Evolutionary conservation across 2,329 filamentous ascomycete species (phyloP).

Genomic region (Amylocarpus encephaloides): DNA sequence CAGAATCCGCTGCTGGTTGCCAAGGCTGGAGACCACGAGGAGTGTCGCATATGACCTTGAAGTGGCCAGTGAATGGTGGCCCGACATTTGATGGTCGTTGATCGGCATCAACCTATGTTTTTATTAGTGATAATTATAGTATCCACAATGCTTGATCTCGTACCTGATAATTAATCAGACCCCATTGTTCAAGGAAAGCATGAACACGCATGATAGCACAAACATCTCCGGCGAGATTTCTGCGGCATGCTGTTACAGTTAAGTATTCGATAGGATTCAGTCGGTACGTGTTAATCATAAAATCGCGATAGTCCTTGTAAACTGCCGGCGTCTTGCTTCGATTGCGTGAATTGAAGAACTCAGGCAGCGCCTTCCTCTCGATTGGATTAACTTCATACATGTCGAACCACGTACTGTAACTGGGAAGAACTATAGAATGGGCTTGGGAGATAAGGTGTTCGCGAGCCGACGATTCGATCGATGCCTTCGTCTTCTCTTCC

Average conservation of each 20-base stretch:
- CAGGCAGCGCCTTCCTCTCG: constrained; percentile 89
- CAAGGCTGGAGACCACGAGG: constrained; percentile 90
- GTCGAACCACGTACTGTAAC: constrained; percentile 98
- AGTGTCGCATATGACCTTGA: constrained; percentile 92
- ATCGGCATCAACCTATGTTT: constrained; percentile 79
- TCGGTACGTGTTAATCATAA: constrained; percentile 99
- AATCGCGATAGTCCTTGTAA: constrained; percentile 98
- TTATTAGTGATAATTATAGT: constrained; percentile 24
- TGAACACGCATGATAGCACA: constrained; percentile 99
- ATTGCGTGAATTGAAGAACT: constrained; percentile 98
- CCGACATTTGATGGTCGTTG: constrained; percentile 92
- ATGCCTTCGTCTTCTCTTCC: constrained; percentile 68
- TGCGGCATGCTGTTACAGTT: constrained; percentile 90
- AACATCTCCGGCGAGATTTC: constrained; percentile 93
- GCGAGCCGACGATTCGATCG: constrained; percentile 77
- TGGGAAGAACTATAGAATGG: constrained; percentile 91
- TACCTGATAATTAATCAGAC: constrained; percentile 98
- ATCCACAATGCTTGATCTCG: constrained; percentile 12
- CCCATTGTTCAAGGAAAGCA: constrained; percentile 97
- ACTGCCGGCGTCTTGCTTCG: constrained; percentile 95
- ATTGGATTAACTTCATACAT: constrained; percentile 89
- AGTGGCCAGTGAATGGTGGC: constrained; percentile 94
- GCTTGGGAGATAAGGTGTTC: constrained; percentile 90
- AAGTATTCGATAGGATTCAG: constrained; percentile 94
- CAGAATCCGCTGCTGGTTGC: constrained; percentile 78